These are phyloP conservation scores for Neonectria ditissima DNA, from an alignment of 2,329 filamentous ascomycete genomes.

Conservation along the genomic window DNA sequence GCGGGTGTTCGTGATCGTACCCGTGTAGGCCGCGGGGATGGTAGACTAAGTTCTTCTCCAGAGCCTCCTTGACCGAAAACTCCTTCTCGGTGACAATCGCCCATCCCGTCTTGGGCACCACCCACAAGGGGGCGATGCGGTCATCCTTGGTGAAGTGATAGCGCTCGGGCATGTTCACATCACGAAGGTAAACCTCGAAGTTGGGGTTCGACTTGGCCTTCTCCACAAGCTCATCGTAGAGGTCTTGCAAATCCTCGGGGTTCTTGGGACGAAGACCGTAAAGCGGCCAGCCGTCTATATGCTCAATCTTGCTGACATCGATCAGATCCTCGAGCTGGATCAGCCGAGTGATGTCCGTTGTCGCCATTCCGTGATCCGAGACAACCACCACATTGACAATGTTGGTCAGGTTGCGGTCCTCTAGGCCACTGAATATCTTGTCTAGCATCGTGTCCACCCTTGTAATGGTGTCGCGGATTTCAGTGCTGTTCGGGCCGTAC, in stretches of 20 bases:
- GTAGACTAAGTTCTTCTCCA: slow-evolving; percentile 75
- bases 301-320: slow-evolving; percentile 80
- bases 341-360: slow-evolving; percentile 82
- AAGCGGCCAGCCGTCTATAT: slow-evolving; percentile 94
- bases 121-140: slow-evolving; percentile 94
- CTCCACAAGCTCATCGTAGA: slow-evolving; percentile 73
- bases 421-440: slow-evolving; percentile 78
- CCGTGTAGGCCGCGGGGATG: slow-evolving; percentile 89
- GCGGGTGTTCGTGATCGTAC: slow-evolving; percentile 92
- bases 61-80: slow-evolving; percentile 76
- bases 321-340: slow-evolving; percentile 92
- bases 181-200: slow-evolving; percentile 88
- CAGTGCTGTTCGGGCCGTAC: slow-evolving; percentile 94
- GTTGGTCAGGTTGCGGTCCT: slow-evolving; percentile 83
- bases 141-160: slow-evolving; percentile 92
- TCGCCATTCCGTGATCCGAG: slow-evolving; percentile 98
- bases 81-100: slow-evolving; percentile 86
- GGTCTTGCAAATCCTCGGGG: slow-evolving; percentile 69
- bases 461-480: slow-evolving; percentile 82
- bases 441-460: slow-evolving; percentile 88
- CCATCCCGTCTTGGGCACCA: slow-evolving; percentile 93
- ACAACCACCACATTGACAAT: slow-evolving; percentile 97
- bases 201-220: slow-evolving; percentile 72
- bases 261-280: slow-evolving; percentile 88
- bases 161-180: slow-evolving; percentile 88